A percentile compares a stretch with the other conserved stretches of the same genome.
These are phyloP conservation scores for Fagopyrum esculentum DNA, from an alignment of 148 eudicot species.

Conservation along the genomic window DNA sequence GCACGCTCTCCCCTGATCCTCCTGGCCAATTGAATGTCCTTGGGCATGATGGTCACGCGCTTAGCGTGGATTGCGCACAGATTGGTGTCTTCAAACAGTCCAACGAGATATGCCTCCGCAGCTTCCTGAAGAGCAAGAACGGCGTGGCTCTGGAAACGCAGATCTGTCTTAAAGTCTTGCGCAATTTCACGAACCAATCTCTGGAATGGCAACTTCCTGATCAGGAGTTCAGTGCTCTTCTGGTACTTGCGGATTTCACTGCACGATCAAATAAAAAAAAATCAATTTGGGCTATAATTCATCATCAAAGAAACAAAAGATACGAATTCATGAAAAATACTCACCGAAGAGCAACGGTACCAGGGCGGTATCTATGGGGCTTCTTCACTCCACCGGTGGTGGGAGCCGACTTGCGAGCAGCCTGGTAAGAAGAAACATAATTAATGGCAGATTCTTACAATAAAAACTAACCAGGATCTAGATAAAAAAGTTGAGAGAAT, in stretches of 20 bases:
- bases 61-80: not conserved
- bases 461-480: not conserved
- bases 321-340: not conserved
- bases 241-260: slow-evolving; percentile 4
- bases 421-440: slow-evolving; percentile 20
- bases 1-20: slow-evolving; percentile 1
- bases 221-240: not conserved
- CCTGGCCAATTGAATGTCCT: not conserved
- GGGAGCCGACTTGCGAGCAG: slow-evolving; percentile 80
- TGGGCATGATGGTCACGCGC: not conserved
- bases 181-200: not conserved
- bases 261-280: not conserved
- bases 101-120: not conserved
- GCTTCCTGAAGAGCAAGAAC: not conserved
- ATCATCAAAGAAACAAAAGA: not conserved
- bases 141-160: not conserved
- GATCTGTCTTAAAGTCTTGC: not conserved
- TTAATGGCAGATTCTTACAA: not conserved
- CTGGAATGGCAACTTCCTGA: slow-evolving; percentile 1
- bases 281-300: not conserved
- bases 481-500: not conserved
- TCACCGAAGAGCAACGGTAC: slow-evolving; percentile 77
- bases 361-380: slow-evolving; percentile 86
- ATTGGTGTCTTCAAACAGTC: not conserved
- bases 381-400: slow-evolving; percentile 86